A percentile compares a stretch with the other conserved stretches of the same genome.
phyloP scores from a whole-genome alignment of 441 rosid genomes.

The Isatis lusitanica region DNA sequence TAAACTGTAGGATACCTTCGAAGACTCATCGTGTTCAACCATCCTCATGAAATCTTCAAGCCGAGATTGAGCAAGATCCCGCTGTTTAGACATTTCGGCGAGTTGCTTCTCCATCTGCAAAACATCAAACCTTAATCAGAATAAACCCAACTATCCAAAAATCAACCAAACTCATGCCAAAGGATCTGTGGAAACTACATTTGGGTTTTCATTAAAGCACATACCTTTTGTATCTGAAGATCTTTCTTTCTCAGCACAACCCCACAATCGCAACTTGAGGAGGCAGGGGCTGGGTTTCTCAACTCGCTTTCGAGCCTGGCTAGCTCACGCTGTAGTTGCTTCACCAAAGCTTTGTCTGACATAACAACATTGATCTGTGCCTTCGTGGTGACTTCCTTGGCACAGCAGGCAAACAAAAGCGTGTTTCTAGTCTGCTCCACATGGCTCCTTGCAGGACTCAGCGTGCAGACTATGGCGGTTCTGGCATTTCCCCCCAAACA shows the following conservation, averaged over 20 bases:
- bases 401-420: slow-evolving; percentile 94
- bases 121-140: slow-evolving; percentile 27
- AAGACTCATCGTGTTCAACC: slow-evolving; percentile 55
- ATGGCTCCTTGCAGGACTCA: slow-evolving; percentile 90
- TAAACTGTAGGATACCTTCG: slow-evolving; percentile 38
- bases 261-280: slow-evolving; percentile 56
- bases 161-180: slow-evolving; percentile 8
- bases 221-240: slow-evolving; percentile 84
- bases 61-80: slow-evolving; percentile 87
- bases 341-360: slow-evolving; percentile 96
- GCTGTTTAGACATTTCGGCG: slow-evolving; percentile 62
- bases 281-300: slow-evolving; percentile 59
- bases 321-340: slow-evolving; percentile 90
- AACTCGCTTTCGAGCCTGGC: slow-evolving; percentile 91
- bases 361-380: slow-evolving; percentile 95
- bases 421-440: slow-evolving; percentile 97
- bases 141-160: slow-evolving; percentile 4
- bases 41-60: slow-evolving; percentile 65
- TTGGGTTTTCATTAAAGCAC: slow-evolving; percentile 15
- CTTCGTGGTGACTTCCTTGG: slow-evolving; percentile 94
- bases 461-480: slow-evolving; percentile 89
- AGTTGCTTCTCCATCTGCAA: slow-evolving; percentile 86
- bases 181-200: background rate
- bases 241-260: slow-evolving; percentile 75
- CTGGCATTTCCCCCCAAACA: slow-evolving; percentile 93